These are phyloP conservation scores for Leucaena leucocephala DNA, from an alignment of 306 rosid species.

Conservation along the genomic window DNA sequence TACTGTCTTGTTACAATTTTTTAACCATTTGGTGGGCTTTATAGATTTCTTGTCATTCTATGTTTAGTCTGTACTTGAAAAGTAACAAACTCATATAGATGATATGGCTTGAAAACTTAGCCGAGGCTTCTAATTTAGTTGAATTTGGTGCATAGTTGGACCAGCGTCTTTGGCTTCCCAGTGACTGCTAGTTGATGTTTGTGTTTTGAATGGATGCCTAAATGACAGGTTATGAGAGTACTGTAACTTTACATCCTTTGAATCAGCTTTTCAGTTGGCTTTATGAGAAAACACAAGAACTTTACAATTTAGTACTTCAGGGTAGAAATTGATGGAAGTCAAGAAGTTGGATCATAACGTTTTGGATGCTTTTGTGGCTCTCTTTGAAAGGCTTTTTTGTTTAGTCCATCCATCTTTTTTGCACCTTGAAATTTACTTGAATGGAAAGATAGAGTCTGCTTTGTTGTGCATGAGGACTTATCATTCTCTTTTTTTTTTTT, in stretches of 20 bases:
- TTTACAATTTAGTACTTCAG: neutral
- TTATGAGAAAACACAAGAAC: neutral
- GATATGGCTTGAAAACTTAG: conserved; percentile 4
- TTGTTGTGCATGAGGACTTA: conserved; percentile 16
- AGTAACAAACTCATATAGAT: conserved; percentile 6
- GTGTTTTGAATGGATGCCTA: neutral
- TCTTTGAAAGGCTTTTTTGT: neutral
- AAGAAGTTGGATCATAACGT: neutral
- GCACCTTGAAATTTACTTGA: neutral
- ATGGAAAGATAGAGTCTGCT: conserved; percentile 6
- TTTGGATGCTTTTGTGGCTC: neutral
- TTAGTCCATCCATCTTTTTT: neutral
- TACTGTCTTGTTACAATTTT: conserved; percentile 4
- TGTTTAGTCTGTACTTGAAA: conserved; percentile 2
- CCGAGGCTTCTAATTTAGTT: neutral
- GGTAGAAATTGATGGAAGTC: conserved; percentile 6
- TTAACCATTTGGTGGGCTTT: conserved; percentile 1
- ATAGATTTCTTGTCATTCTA: neutral
- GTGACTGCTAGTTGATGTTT: neutral
- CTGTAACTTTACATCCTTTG: neutral
- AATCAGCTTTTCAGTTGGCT: conserved; percentile 3
- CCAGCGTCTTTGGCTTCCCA: neutral
- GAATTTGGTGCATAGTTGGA: neutral
- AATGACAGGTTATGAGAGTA: conserved; percentile 1
- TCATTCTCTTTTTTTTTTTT: neutral